phyloP scores from a whole-genome alignment of 805 yeast genomes.

The Nakazawaea wyomingensis region DNA sequence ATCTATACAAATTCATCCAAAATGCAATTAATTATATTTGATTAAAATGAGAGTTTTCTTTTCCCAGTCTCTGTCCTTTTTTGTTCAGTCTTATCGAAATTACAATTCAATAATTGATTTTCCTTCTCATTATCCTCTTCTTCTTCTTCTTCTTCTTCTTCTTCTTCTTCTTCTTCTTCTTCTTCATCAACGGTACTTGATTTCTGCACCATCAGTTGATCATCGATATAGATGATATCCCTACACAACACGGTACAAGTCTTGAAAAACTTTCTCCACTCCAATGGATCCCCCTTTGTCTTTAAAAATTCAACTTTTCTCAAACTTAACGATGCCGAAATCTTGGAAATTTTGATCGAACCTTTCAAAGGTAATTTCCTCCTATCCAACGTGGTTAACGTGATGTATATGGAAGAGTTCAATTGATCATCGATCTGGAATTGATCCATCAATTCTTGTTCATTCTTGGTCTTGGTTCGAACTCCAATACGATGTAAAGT shows the following conservation, averaged over 20 bases:
- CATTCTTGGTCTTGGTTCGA: constrained; percentile 14
- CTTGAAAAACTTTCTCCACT: constrained; percentile 67
- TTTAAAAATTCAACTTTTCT: constrained; percentile 51
- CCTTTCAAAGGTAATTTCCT: constrained; percentile 43
- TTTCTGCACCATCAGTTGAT: background rate
- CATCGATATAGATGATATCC: constrained; percentile 45
- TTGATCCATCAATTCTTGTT: constrained; percentile 13
- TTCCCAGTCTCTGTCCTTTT: too few species aligned
- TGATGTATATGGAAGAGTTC: constrained; percentile 19
- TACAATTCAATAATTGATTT: too few species aligned
- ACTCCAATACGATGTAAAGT: constrained; percentile 40
- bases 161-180: too few species aligned
- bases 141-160: too few species aligned
- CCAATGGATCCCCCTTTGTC: constrained; percentile 62
- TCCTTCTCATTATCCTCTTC: too few species aligned
- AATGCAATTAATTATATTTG: too few species aligned
- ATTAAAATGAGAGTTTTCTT: too few species aligned
- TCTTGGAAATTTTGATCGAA: constrained; percentile 34
- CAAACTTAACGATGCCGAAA: constrained; percentile 32
- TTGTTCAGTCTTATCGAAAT: too few species aligned
- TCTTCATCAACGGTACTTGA: too few species aligned
- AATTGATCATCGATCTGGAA: constrained; percentile 19
- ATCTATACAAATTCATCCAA: too few species aligned
- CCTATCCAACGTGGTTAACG: constrained; percentile 33
- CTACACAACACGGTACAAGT: constrained; percentile 51